Evolutionary conservation across 2,329 filamentous ascomycete species (phyloP).

Genomic region (Knufia fluminis): DNA sequence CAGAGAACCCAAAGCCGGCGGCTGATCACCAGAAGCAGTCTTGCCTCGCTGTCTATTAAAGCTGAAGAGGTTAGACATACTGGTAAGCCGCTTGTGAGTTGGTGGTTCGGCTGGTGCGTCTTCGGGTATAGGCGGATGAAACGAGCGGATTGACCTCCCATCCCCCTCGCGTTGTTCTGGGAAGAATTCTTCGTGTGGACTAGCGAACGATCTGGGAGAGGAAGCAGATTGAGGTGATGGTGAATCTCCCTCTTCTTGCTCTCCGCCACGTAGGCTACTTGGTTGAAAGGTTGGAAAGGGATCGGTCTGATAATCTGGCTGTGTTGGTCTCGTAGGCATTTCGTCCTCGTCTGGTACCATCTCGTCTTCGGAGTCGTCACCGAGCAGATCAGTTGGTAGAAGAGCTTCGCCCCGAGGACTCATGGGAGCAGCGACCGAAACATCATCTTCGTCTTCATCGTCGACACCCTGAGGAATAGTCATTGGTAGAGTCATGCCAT

Average conservation of each 20-base stretch:
- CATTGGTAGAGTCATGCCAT: conserved; percentile 47
- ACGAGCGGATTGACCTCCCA: conserved; percentile 26
- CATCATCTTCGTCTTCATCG: conserved; percentile 41
- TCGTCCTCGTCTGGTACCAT: conserved; percentile 24
- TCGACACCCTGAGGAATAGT: conserved; percentile 28
- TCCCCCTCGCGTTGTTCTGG: conserved; percentile 32
- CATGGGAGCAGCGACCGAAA: conserved; percentile 53
- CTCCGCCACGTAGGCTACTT: conserved; percentile 19
- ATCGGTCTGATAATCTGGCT: conserved; percentile 6
- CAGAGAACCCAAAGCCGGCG: conserved; percentile 48
- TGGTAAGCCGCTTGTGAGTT: conserved; percentile 25
- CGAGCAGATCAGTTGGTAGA: conserved; percentile 52
- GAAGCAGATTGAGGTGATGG: conserved; percentile 38
- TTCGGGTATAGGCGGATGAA: conserved; percentile 15
- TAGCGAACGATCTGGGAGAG: conserved; percentile 38
- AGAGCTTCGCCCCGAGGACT: conserved; percentile 54
- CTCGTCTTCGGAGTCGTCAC: conserved; percentile 38
- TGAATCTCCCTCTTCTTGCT: conserved; percentile 30
- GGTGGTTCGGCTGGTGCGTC: conserved; percentile 37
- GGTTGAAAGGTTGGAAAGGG: conserved; percentile 19
- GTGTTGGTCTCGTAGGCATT: conserved; percentile 11
- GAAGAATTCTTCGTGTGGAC: conserved; percentile 35
- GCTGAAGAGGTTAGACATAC: conserved; percentile 42
- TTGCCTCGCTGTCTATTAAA: conserved; percentile 54
- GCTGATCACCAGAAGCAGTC: conserved; percentile 42